Conservation (phyloP, 805 yeast genomes). For the Ogataea pignaliae region DNA sequence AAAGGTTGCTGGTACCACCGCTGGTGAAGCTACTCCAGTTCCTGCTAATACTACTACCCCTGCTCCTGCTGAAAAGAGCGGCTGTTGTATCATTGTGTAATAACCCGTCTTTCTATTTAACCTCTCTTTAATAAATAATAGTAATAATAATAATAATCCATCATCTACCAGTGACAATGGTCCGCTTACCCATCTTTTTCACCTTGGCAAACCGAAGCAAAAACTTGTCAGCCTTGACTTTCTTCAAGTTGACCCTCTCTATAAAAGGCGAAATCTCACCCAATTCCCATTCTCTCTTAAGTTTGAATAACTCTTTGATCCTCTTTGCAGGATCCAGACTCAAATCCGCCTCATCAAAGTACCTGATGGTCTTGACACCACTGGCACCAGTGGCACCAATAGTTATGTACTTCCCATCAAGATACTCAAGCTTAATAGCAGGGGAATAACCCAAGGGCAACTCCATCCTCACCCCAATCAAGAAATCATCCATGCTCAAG, state of each 20-base stretch:
- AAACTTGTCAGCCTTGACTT: constrained; percentile 51
- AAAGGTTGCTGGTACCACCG: constrained; percentile 6
- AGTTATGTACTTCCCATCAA: constrained; percentile 24
- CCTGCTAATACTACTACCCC: constrained; percentile 8
- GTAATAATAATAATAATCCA: constrained; percentile 1
- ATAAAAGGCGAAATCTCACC: constrained; percentile 61
- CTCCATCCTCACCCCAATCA: constrained; percentile 57
- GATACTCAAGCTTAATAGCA: constrained; percentile 49
- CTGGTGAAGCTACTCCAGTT: constrained; percentile 4
- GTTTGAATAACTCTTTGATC: constrained; percentile 46
- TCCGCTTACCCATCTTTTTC: constrained; percentile 40
- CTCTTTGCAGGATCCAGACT: constrained; percentile 46
- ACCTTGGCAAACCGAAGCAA: constrained; percentile 60
- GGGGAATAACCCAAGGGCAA: constrained; percentile 52
- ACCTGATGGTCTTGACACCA: constrained; percentile 41
- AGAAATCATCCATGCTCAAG: constrained; percentile 43
- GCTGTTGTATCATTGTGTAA: constrained; percentile 32
- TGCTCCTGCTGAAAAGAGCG: constrained; percentile 17
- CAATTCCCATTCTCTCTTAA: constrained; percentile 58
- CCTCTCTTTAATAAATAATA: not conserved
- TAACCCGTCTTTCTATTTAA: not conserved
- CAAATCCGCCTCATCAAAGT: constrained; percentile 45
- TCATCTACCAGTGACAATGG: constrained; percentile 12
- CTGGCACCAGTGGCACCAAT: constrained; percentile 23
- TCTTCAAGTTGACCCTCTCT: constrained; percentile 50